Evolutionary conservation across 2,329 filamentous ascomycete species (phyloP), one percentile per base, ranked within the genome.

Genomic region (Colletotrichum agaves): DNA sequence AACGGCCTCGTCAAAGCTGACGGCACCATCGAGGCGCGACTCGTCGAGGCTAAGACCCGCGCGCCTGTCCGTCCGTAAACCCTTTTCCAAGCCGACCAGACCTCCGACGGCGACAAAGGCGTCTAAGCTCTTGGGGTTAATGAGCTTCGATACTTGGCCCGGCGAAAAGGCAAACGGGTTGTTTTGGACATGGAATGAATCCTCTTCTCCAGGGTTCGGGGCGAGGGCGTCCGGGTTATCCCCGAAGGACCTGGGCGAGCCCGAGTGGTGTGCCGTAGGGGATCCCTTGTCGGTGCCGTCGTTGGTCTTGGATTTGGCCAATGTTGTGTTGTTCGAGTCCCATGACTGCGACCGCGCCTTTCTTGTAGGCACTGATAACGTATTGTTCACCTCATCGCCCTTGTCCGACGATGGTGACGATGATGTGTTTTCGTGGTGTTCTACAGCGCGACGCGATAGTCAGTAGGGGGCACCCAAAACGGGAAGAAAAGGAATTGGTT

Each of bases 121-220:
- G 12, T 80, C 67, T 5, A 85, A 75, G 21, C 79, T 85, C 64
- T 85, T 85, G 23, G 83, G 80, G 27, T 82, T 84, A 19, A 86
- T 73, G n/a, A 88, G 80, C 64, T 84, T 86, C 72, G 84, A 84
- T 3, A 88, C 76, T 62, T 88, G 85, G 5, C 80, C 80, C 1
- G 85, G 83, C 0, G 83, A 81, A 69, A 87, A 88, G 27, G 84
- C 86, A 68, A 88, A 88, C 2, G 79, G 81, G 71, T 84, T 86
- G 61, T 90, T 83, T 50, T 88, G 82, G n/a, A 90, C 85, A 47
- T 87, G 74, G 72, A 93, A 95, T 65, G 92, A 89, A 15, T 81
- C 84, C 77, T 94, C 91, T 1, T 88, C 90, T 8, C 90, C 90
- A 0, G 90, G 90, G 11, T 69, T 69, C 23, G 62, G 61, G 33